A percentile compares a stretch with the other conserved stretches of the same genome.
Conservation (phyloP, 1,284 basidiomycete genomes). For the Fistulina hepatica region DNA sequence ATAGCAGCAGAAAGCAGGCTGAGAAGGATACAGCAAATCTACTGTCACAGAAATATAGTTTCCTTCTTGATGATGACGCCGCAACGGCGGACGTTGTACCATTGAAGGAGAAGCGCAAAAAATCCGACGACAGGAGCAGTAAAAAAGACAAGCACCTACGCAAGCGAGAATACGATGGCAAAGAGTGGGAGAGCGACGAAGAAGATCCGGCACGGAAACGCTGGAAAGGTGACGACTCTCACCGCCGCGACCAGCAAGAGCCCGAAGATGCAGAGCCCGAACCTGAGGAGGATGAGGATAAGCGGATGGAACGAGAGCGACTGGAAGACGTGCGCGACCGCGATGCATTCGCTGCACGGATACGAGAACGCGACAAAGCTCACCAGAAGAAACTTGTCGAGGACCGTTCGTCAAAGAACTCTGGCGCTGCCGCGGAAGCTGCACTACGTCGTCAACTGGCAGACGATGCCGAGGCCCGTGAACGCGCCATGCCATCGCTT, state of each 20-base stretch:
- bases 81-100: conserved; percentile 31
- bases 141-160: conserved; percentile 57
- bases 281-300: conserved; percentile 65
- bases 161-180: conserved; percentile 69
- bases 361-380: conserved; percentile 76
- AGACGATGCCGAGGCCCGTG: conserved; percentile 75
- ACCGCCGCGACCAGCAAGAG: conserved; percentile 23
- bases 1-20: conserved; percentile 45
- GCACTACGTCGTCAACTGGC: conserved; percentile 72
- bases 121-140: conserved; percentile 34
- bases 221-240: conserved; percentile 34
- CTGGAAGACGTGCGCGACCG: conserved; percentile 75
- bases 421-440: conserved; percentile 73
- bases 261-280: conserved; percentile 30
- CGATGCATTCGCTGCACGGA: conserved; percentile 87
- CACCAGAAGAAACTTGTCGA: conserved; percentile 87
- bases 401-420: conserved; percentile 72
- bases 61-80: conserved; percentile 68
- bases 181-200: conserved; percentile 83
- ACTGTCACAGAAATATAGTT: conserved; percentile 65
- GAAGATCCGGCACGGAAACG: conserved; percentile 70
- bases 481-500: conserved; percentile 70
- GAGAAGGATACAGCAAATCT: conserved; percentile 64
- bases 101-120: conserved; percentile 35
- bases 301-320: conserved; percentile 63